phyloP scores from a whole-genome alignment of 2,329 filamentous ascomycete genomes.

The Fusarium sp. region DNA sequence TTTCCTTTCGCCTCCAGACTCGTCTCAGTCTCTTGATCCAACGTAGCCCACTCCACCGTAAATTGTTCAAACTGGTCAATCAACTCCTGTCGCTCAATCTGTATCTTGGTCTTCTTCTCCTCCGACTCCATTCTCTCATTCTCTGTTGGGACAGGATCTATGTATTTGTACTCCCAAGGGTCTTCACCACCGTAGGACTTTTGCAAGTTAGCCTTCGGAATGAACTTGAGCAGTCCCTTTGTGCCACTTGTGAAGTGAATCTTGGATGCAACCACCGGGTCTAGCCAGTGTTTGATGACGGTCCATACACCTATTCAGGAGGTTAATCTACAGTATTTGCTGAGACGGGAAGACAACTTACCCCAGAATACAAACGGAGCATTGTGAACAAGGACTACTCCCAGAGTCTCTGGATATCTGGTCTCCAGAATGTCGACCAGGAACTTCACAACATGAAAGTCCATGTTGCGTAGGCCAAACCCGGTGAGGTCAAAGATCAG shows the following conservation, averaged over 20 bases:
- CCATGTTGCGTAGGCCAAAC: conserved; percentile 80
- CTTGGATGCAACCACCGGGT: conserved; percentile 80
- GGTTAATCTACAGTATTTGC: background rate
- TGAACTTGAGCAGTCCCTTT: conserved; percentile 72
- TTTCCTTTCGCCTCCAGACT: conserved; percentile 41
- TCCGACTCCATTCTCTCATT: conserved; percentile 59
- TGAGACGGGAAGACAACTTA: conserved; percentile 18
- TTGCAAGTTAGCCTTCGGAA: conserved; percentile 66
- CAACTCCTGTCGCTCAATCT: conserved; percentile 64
- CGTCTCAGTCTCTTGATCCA: background rate
- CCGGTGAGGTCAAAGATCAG: conserved; percentile 79
- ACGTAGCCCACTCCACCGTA: conserved; percentile 32
- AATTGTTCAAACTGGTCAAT: conserved; percentile 66
- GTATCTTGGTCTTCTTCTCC: conserved; percentile 60
- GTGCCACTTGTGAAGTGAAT: conserved; percentile 75
- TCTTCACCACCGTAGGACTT: conserved; percentile 76
- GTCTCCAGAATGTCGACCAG: conserved; percentile 85
- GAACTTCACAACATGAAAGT: conserved; percentile 81
- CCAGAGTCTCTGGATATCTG: conserved; percentile 80
- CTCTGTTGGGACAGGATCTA: conserved; percentile 70
- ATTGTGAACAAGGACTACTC: conserved; percentile 79
- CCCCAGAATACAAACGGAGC: conserved; percentile 77
- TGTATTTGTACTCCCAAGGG: conserved; percentile 73
- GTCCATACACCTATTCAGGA: conserved; percentile 60
- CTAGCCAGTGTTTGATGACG: conserved; percentile 80